Evolutionary conservation across 345 rosid species (phyloP), one percentile per base, ranked within the genome.

Genomic region (Corymbia maculata): DNA sequence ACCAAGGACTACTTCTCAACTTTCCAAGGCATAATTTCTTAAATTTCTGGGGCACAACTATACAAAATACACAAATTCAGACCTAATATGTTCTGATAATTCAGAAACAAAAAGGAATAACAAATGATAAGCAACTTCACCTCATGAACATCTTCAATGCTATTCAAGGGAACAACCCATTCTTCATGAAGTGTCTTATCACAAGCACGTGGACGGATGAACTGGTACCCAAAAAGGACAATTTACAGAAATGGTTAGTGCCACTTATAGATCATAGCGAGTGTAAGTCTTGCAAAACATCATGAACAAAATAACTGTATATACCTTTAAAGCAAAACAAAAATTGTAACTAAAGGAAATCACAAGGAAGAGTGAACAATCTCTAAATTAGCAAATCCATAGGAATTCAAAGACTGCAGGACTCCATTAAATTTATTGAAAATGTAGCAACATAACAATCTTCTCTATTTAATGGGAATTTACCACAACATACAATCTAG

Each of bases 151-250:
- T 98, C 99, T 88, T 95, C 97, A 52, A 94, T 85, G 80, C 95
- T 90, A 85, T 92, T 94, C 94, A 98, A 87, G 85, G 96, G 96
- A 86, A 92, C 93, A 87, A 88, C 95, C 99, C 99, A 97, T 90
- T 98, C 99, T 87, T 96, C 94, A 0, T 93, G 93, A 94, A 98
- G 97, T 91, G 94, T 98, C 96, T 97, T 98, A 96, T 93, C 97
- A 86, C 97, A 97, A 86, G 96, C 92, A 86, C 95, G 94, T 61
- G 96, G 97, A 32, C 97, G 93, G 96, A 94, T 94, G 92, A 96
- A 96, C 97, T 96, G 92, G 55, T 44, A 19, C 85, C 45, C 89
- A 86, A 79, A 91, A 59, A 21, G 84, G 8, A 88, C 51, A 36
- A 88, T 26, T 79, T 36, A 75, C 8, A 75, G 84, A 75, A 42